These are phyloP conservation scores for Cryptococcus sp. DNA, from an alignment of 1,284 basidiomycete genomes.

Conservation along the genomic window DNA sequence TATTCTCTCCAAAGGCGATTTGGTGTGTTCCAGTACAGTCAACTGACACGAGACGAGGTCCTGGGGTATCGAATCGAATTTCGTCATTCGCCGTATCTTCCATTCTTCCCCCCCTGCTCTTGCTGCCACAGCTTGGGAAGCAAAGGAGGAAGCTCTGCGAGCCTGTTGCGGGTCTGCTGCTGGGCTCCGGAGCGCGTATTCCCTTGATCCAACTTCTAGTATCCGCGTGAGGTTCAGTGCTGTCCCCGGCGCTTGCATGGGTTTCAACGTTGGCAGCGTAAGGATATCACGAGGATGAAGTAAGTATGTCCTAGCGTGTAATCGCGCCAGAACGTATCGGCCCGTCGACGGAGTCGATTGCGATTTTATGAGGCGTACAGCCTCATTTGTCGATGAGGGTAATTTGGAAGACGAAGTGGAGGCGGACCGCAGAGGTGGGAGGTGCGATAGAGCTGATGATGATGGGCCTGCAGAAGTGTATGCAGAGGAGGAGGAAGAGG, in stretches of 20 bases:
- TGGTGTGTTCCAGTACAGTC: conserved; percentile 95
- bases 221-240: conserved; percentile 80
- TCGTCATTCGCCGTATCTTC: conserved; percentile 4
- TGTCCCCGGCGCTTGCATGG: conserved; percentile 66
- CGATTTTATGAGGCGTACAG: conserved; percentile 53
- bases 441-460: conserved; percentile 19
- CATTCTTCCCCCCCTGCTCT: conserved; percentile 18
- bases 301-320: conserved; percentile 84
- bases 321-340: conserved; percentile 85
- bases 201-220: conserved; percentile 90
- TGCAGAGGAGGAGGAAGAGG: conserved; percentile 27
- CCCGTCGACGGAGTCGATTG: conserved; percentile 61
- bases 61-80: conserved; percentile 32
- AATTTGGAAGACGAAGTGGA: conserved; percentile 19
- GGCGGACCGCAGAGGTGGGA: conserved; percentile 40
- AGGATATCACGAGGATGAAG: conserved; percentile 85
- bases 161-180: conserved; percentile 58
- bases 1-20: conserved; percentile 83
- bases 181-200: conserved; percentile 72
- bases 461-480: conserved; percentile 12
- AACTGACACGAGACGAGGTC: conserved; percentile 70
- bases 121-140: no score
- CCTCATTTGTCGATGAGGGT: conserved; percentile 35
- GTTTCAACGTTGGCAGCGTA: conserved; percentile 81
- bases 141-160: neutral